Evolutionary conservation across 1,284 basidiomycete genomes (phyloP), one percentile per base, ranked within the genome.

Genomic region (Porodaedalea pini): DNA sequence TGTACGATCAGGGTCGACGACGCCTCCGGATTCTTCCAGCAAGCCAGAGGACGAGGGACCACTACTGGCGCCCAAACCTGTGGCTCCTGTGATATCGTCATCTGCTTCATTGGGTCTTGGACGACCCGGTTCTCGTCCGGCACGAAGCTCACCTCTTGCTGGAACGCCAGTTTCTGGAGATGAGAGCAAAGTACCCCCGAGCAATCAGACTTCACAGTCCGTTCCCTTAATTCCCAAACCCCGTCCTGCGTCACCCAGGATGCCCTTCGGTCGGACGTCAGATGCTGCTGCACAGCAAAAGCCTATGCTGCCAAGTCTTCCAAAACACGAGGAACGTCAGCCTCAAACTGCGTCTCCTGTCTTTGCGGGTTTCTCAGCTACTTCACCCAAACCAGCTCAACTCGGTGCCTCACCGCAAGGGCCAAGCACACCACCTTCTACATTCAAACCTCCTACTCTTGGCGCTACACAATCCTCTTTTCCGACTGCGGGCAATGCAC

Each of bases 71-170:
- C 63, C 76, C 13, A 65, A 68, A 10, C 68, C 75, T n/a, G 59
- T 54, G 2, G 34, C 67, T 15, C 57, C 64, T n/a, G 41, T 63
- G 0, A 61, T 68, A 10, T 51, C 67, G 27, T 41, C 67, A 3
- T 64, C 76, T 21, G 63, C 70, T 5, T 74, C 77, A 43, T 61
- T 80, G 44, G 76, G 76, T 25, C 66, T 76, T 37, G 78, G 79
- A 43, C 73, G 81, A 48, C 78, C 78, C 10, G 82, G 75, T 53
- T 85, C 81, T 13, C 77, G 81, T 8, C 85, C 84, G 0, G 68
- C 76, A 5, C 79, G 81, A 41, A 86, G 84, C 60, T 86, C 85
- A 7, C 84, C 85, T 1, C 70, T 86, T 50, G 80, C 84, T 4
- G 78, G 67, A 51, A 56, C 75, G 6, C 74, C 83, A 2, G 66